phyloP scores from a whole-genome alignment of 257 asterid species.

The Fraxinus excelsior region DNA sequence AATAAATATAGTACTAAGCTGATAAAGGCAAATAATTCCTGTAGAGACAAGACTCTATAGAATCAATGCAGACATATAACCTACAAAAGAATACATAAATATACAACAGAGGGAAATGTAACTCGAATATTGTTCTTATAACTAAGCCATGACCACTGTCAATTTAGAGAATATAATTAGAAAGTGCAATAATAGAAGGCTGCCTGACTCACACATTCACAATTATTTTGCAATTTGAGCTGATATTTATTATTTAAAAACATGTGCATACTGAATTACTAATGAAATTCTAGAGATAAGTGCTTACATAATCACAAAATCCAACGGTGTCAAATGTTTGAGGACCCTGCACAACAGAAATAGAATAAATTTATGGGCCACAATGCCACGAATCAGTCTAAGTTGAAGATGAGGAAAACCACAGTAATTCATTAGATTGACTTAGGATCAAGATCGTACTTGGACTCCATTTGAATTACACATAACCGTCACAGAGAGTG shows the following conservation, averaged over 20 bases:
- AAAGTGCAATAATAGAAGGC: neutral
- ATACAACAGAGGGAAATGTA: too few relatives aligned
- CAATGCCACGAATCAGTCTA: slow-evolving; percentile 14
- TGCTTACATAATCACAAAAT: slow-evolving; percentile 77
- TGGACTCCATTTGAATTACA: slow-evolving; percentile 69
- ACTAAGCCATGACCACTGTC: neutral
- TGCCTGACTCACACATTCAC: neutral
- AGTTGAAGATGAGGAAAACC: slow-evolving; percentile 14
- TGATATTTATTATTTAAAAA: neutral
- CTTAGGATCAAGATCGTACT: slow-evolving; percentile 44
- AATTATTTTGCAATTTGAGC: slow-evolving; percentile 6
- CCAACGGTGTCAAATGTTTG: slow-evolving; percentile 59
- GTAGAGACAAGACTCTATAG: neutral
- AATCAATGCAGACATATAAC: neutral
- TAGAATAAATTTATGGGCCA: slow-evolving; percentile 11
- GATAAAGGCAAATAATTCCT: neutral
- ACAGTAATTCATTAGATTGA: slow-evolving; percentile 2
- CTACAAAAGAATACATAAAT: too few relatives aligned
- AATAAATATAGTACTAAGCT: neutral
- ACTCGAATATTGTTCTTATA: neutral
- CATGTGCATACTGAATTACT: neutral
- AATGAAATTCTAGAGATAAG: slow-evolving; percentile 24
- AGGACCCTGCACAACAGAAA: slow-evolving; percentile 61
- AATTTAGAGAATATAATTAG: neutral
- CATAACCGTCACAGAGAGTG: slow-evolving; percentile 76